phyloP scores from a whole-genome alignment of 345 rosid genomes.

The Hypericum perforatum region DNA sequence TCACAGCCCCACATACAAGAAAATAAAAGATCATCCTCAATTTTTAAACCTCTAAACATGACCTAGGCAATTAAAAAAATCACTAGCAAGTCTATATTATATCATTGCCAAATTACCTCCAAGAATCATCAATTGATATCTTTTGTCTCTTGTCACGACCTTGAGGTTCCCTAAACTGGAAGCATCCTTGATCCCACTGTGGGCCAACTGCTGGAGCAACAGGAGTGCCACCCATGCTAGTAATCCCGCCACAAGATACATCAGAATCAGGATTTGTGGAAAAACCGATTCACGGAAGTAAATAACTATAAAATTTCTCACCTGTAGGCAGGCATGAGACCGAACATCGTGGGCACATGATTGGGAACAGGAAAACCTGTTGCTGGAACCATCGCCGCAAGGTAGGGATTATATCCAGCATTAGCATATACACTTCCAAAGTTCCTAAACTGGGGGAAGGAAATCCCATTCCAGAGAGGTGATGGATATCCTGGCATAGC shows the following conservation, averaged over 20 bases:
- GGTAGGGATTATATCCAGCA: slow-evolving; percentile 26
- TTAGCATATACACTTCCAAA: slow-evolving; percentile 21
- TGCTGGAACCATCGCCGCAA: slow-evolving; percentile 19
- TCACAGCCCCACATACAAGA: too few species aligned
- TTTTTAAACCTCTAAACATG: too few species aligned
- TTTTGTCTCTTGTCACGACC: slow-evolving; percentile 17
- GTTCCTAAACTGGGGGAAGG: slow-evolving; percentile 18
- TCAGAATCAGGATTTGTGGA: neutral
- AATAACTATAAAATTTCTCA: slow-evolving; percentile 4
- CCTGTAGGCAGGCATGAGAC: slow-evolving; percentile 26
- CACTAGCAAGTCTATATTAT: too few species aligned
- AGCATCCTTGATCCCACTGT: slow-evolving; percentile 5
- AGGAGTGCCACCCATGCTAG: slow-evolving; percentile 17
- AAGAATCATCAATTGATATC: slow-evolving; percentile 11
- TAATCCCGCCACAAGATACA: slow-evolving; percentile 25
- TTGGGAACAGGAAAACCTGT: slow-evolving; percentile 19
- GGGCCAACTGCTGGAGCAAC: slow-evolving; percentile 9
- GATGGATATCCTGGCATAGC: slow-evolving; percentile 18
- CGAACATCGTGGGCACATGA: slow-evolving; percentile 23
- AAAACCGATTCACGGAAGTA: neutral
- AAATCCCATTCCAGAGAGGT: slow-evolving; percentile 28
- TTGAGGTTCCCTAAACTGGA: slow-evolving; percentile 12
- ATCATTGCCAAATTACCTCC: slow-evolving; percentile 17
- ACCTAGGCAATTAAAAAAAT: too few species aligned
- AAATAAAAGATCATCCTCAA: too few species aligned